Base-by-base conservation (phyloP, 768 basidiomycete species). In the Glaciozyma antarctica region DNA sequence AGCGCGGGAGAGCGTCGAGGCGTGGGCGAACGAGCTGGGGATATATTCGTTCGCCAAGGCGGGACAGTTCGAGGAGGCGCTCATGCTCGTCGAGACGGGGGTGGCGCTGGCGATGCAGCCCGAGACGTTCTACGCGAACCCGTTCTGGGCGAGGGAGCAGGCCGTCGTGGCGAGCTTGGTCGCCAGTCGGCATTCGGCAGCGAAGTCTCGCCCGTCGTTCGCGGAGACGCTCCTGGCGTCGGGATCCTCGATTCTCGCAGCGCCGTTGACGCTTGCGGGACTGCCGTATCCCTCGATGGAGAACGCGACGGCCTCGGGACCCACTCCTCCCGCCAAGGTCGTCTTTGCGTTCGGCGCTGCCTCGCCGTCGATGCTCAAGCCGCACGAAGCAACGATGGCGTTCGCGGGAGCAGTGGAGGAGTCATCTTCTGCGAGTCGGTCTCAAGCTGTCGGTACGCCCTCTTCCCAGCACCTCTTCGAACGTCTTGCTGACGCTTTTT, bases 251-350 rank as follows among this genome's bases (percentile, higher is more conserved):
- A 44, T 45, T 21, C 44, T 48, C 22, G 9, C 55, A 6, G 55
- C 55, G 55, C 55, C 55, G 55, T 34, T 56, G 34, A n/a, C 55
- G 38, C 55, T 56, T 38, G 55, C 55, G 2, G 55, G 34, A 13
- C 26, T 58, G 6, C 45, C 58, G n/a, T 45, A 45, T 22, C 58
- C 43, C 21, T 58, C 58, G 22, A 54, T 19, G 13, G 45, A 26
- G 26, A 26, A 43, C 13, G 13, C 55, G 22, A 15, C 38, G 1
- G 22, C 55, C 2, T n/a, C 55, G 22, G 32, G 21, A 13, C 9
- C 49, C 9, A 1, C 34, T 13, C 34, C 21, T 19, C 34, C 55
- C 12, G 21, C 34, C 10, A 19, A 38, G 7, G 21, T 24, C 55
- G n/a, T 56, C 55, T 34, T 56, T 22, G 41, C 55, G 8, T 56